Evolutionary conservation across 306 rosid species (phyloP), one percentile per base, ranked within the genome.

Genomic region (Macrotyloma uniflorum): DNA sequence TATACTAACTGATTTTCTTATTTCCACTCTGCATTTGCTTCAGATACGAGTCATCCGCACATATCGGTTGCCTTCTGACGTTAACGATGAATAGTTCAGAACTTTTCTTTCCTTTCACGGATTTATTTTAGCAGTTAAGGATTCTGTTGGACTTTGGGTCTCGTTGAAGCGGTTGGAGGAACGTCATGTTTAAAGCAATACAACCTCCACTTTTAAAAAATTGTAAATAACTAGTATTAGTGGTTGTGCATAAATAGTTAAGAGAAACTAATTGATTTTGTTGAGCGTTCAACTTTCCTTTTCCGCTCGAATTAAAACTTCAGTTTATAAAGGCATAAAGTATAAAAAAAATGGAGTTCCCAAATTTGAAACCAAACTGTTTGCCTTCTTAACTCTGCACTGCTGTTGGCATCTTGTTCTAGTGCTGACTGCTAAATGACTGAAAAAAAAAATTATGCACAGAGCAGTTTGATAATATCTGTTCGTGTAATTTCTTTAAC

Each of bases 31-130:
- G 53, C 33, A 67, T 75, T 80, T 70, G 59, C 63, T 76, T 45
- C 90, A 91, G 94, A 90, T 91, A 77, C 94, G 94, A 28, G 91
- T 85, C 61, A 85, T 86, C 47, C 90, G 90, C 46, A 84, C 97
- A 4, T 87, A 88, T 36, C 74, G 46, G 69, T 35, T 81, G 67
- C 88, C 85, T 7, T 73, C 89, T 36, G 87, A 88, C 18, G 75
- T 79, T 40, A 72, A 75, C 36, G 88, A 72, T 78, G 85, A 80
- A 70, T 80, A 76, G 82, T 32, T 40, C 55, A 83, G 45, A 46
- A 72, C 28, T 26, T 26, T 26, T 26, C 69, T 68, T 59, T 49
- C 51, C 19, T 66, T 58, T 51, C 62, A 43, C 26, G 47, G 51
- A 16, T 30, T 73, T 62, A 42, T 42, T 10, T 42, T 10, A 38